Conservation (phyloP, 306 rosid species). For the barrel medic (Medicago truncatula) region DNA sequence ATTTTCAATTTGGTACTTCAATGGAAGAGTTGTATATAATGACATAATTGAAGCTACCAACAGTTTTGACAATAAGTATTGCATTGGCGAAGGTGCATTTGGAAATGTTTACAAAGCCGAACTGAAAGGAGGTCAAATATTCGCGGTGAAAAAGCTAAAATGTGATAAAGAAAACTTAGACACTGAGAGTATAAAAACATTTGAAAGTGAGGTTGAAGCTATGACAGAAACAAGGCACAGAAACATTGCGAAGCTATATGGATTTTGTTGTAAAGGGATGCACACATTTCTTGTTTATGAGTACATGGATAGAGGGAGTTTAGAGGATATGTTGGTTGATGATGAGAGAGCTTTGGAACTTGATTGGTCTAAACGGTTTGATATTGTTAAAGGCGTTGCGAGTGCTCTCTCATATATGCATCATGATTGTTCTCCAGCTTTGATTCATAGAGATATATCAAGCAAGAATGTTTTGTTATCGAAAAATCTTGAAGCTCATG, state of each 20-base stretch:
- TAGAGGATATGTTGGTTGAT: slow-evolving; percentile 34
- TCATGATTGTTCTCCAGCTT: slow-evolving; percentile 43
- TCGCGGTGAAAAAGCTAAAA: slow-evolving; percentile 54
- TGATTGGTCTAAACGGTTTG: slow-evolving; percentile 50
- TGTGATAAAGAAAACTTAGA: slow-evolving; percentile 45
- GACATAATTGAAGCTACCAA: slow-evolving; percentile 55
- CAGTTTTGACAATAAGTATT: slow-evolving; percentile 45
- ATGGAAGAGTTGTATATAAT: slow-evolving; percentile 50
- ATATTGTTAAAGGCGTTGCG: slow-evolving; percentile 50
- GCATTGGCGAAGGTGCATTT: slow-evolving; percentile 54
- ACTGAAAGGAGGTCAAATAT: slow-evolving; percentile 51
- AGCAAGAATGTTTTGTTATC: slow-evolving; percentile 51
- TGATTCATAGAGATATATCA: slow-evolving; percentile 58
- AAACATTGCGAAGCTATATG: slow-evolving; percentile 58
- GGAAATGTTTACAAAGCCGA: slow-evolving; percentile 53
- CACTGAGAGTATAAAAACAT: slow-evolving; percentile 40
- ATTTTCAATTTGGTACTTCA: slow-evolving; percentile 52
- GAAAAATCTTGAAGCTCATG: slow-evolving; percentile 39
- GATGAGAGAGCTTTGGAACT: slow-evolving; percentile 44
- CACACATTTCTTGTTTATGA: slow-evolving; percentile 55
- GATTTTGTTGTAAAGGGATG: slow-evolving; percentile 51
- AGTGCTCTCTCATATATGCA: slow-evolving; percentile 48
- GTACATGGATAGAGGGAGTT: slow-evolving; percentile 54
- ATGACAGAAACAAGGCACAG: slow-evolving; percentile 52
- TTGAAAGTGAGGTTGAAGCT: slow-evolving; percentile 48